Base-by-base conservation (phyloP, 2,329 filamentous ascomycete genomes). In the Raffaelea arxii region DNA sequence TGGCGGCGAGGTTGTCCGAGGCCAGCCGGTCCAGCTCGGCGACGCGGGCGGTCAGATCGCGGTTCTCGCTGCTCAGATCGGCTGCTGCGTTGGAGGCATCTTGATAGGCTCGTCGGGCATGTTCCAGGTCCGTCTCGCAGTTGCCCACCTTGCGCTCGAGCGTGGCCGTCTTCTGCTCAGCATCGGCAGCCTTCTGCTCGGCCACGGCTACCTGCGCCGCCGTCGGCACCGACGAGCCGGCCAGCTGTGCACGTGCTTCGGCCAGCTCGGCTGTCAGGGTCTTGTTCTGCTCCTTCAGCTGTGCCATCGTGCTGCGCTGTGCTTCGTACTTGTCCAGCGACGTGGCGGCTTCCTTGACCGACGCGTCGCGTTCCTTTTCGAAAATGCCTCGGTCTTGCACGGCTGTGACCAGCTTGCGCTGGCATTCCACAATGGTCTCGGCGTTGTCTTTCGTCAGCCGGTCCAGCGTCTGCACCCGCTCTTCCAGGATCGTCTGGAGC, bases 91-190 rank as follows among this genome's bases (percentile, higher is more conserved):
- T 68, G 9, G 75, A 77, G 1, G 74, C 71, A 21, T 73, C 66
- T 54, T 83, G 80, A 54, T 84, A 86, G 10, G 71, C 65, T 4
- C 68, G 67, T 44, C 76, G 72, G 12, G 70, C 64, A 54, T 80
- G 86, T 2, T 79, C 75, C 23, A 71, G 63, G 4, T 80, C 75
- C 14, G 64, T 65, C 24, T 72, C 62, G 2, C 59, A 51, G 14
- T 54, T 54, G 3, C 53, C 50, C 3, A 62, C 30, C 44, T 63
- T 66, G 55, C 67, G 68, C 52, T 71, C 63, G 4, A 68, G 55
- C 6, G 55, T 49, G 4, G 67, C 60, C 5, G 65, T 62, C 44
- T 65, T 64, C 5, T 65, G 56, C 19, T 63, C 64, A 1, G 62
- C 59, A 35, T 71, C 67, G 3, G 58, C 58, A 4, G 72, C 61